Base-by-base conservation (phyloP, 768 basidiomycete species). In the Leccinellum albellum region DNA sequence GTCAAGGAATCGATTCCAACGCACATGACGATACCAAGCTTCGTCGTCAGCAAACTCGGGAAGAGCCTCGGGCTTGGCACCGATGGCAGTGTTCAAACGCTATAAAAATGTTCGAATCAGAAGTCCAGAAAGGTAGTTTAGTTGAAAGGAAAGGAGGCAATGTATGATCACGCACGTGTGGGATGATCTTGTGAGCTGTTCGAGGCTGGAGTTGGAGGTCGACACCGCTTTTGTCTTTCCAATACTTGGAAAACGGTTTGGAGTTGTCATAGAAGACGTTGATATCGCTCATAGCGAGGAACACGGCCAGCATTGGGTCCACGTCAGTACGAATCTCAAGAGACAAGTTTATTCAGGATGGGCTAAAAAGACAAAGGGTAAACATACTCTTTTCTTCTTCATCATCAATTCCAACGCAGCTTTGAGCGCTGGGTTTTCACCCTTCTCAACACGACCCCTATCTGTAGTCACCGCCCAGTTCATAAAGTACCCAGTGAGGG, bases 401-500 rank as follows among this genome's bases (percentile, higher is more conserved):
- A 0, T 35, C 58, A 72, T 57, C 42, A n/a, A 40, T 2, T 45
- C 55, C 23, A 73, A 1, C 20, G 59, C 6, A 1, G 26, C 31
- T 15, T 13, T 45, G 4, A 58, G 9, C 6, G 12, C 49, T 2
- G 44, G 50, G 1, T 14, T 54, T 2, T 55, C 63, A 29, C 65
- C 55, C 1, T 61, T 47, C 28, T 6, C 33, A 37, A 61, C 53
- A 14, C 57, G 17, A 3, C 52, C 62, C 6, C 56, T 46, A 17
- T 40, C 28, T 0, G 52, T 1, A 44, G 56, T 49, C 6, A 48
- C 32, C n/a, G 48, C 55, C 80, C 80, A 82, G 54, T 81, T 82
- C 80, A 81, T 78, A 54, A 76, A 79, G 54, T 77, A 76, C 15
- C 75, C 77, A 6, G 79, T 58, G 6, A 82, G 63, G 0, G 74